Evolutionary conservation across 768 basidiomycete species (phyloP).

Genomic region (Tulasnella sp.): DNA sequence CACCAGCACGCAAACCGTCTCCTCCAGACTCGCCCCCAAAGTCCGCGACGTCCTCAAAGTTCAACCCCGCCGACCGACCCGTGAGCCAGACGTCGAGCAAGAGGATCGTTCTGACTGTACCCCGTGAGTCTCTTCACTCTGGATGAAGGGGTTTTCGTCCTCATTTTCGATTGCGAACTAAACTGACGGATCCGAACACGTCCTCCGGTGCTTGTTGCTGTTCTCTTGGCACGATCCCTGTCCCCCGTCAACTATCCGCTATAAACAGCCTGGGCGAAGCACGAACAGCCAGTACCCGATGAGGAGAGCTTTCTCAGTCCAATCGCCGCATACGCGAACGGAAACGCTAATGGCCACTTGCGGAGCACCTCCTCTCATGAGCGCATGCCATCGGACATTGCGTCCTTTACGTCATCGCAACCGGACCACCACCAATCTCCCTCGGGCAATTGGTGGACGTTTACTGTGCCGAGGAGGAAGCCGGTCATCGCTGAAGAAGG

Average conservation of each 20-base stretch:
- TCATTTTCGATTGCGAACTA: background rate
- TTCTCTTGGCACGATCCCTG: background rate
- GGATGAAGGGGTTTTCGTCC: background rate
- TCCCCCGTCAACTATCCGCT: background rate
- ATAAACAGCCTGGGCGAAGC: constrained; percentile 65
- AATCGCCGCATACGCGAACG: constrained; percentile 18
- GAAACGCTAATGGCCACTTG: constrained; percentile 19
- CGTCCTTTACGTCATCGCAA: constrained; percentile 27
- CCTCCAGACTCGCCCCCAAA: background rate
- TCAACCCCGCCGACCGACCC: background rate
- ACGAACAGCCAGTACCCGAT: constrained; percentile 68
- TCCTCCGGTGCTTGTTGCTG: background rate
- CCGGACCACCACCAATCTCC: constrained; percentile 21
- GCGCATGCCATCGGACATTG: constrained; percentile 36
- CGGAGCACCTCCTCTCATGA: constrained; percentile 35
- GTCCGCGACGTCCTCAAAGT: background rate
- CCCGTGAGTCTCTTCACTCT: background rate
- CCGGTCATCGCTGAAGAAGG: background rate
- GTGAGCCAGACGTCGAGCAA: background rate
- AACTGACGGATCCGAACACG: background rate
- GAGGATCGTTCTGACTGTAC: background rate
- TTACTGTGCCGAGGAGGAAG: background rate
- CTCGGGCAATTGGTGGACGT: constrained; percentile 13
- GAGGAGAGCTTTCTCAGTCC: constrained; percentile 26
- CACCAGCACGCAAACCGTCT: background rate